Evolutionary conservation across 2,329 filamentous ascomycete genomes (phyloP).

Genomic region (Neofusicoccum umdonicola): DNA sequence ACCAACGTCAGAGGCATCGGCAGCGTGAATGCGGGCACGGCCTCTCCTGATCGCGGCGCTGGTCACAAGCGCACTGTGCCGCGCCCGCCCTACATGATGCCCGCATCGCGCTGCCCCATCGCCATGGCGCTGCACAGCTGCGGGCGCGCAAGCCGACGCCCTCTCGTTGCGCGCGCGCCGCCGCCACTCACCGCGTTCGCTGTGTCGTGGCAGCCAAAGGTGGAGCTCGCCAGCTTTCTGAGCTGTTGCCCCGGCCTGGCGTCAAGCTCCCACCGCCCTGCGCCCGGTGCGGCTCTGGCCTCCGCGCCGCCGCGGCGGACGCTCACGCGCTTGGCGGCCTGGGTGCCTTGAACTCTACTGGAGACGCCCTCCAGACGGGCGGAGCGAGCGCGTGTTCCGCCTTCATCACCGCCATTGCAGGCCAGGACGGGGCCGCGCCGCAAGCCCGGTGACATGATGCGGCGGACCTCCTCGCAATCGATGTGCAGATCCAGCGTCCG

Average conservation of each 20-base stretch:
- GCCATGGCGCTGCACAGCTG: not conserved
- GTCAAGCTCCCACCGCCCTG: not conserved
- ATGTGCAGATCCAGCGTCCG: not conserved
- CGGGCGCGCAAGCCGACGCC: not conserved
- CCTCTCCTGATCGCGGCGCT: not conserved
- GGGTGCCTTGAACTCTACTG: not conserved
- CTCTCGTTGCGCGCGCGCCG: not conserved
- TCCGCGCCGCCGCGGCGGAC: not conserved
- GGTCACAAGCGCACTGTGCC: slow-evolving; percentile 3
- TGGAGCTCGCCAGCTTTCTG: slow-evolving; percentile 5
- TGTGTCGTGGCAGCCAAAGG: not conserved
- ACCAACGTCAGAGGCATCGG: slow-evolving; percentile 16
- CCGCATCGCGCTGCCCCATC: not conserved
- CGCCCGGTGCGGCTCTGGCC: not conserved
- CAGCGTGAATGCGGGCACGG: not conserved
- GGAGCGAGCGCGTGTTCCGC: not conserved
- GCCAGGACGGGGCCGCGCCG: not conserved
- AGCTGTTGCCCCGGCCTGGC: slow-evolving; percentile 6
- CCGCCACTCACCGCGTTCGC: slow-evolving; percentile 1
- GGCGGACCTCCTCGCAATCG: not conserved
- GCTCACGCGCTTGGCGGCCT: not conserved
- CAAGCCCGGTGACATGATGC: not conserved
- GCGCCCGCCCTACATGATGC: not conserved
- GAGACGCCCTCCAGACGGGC: not conserved
- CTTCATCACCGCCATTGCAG: not conserved